Evolutionary conservation across 75 land plant species (phyloP), one percentile per base, ranked within the genome.

Genomic region (Selaginella tamariscina): DNA sequence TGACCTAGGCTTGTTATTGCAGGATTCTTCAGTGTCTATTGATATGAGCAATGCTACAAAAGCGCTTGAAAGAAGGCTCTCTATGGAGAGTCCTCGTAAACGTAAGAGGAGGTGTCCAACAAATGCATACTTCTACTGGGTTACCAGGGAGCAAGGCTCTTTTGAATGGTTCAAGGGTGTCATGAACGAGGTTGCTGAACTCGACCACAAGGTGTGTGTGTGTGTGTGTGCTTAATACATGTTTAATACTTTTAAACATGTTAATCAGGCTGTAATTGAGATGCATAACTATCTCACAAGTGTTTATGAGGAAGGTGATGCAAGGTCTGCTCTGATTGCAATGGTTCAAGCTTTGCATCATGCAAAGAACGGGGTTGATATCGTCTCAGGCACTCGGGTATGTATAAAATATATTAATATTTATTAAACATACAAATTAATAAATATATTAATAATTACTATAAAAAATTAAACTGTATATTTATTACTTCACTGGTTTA

Each of bases 71-170:
- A 39, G 49, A 15, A 39, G 49, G 15, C 49, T 5, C 49, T 39
- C 49, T 5, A 5, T 39, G 11, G 49, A 39, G 15, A 59, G 62
- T n/a, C 62, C 62, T 9, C 21, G 26, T 23, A 21, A 21, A 59
- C 21, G 62, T 9, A 59, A 59, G 26, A 5, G 62, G 26, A 59
- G 21, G 62, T 21, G 62, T 23, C 62, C 62, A 5, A 59, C 62
- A 59, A 59, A 59, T n/a, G 62, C 62, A n/a, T 59, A 59, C 21
- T 59, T 59, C 62, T 59, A 59, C 26, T 59, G 62, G 62, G 62
- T 59, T 5, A 59, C 62, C 9, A 5, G 26, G 26, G 62, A 59
- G 62, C 62, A 59, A n/a, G 62, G 24, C 2, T 59, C 62, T 5
- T 59, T 59, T 9, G 62, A 59, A 21, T 59, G 62, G 62, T 59